phyloP scores from a whole-genome alignment of 352 stramenopile genomes.

The Globisporangium camurandrum region DNA sequence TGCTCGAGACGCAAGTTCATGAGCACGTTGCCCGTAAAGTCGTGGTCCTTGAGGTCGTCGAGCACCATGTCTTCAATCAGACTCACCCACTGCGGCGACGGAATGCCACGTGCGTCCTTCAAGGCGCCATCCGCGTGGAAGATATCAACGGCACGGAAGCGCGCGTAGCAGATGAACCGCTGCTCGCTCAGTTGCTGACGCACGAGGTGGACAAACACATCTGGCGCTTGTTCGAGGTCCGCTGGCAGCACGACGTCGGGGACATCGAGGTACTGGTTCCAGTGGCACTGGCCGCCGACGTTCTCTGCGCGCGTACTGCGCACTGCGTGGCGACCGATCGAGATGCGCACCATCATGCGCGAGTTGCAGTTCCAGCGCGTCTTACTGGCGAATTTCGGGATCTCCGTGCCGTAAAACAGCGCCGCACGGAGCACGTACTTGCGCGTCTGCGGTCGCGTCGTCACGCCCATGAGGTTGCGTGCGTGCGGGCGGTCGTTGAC shows the following conservation, averaged over 20 bases:
- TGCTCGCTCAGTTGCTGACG: slow-evolving; percentile 45
- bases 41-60: slow-evolving; percentile 70
- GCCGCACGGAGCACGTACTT: slow-evolving; percentile 55
- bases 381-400: slow-evolving; percentile 65
- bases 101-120: slow-evolving; percentile 25
- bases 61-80: slow-evolving; percentile 74
- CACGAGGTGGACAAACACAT: slow-evolving; percentile 76
- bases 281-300: slow-evolving; percentile 60
- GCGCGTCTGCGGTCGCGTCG: slow-evolving; percentile 26
- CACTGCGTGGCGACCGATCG: slow-evolving; percentile 48
- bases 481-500: slow-evolving; percentile 61
- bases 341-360: slow-evolving; percentile 70
- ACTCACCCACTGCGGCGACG: slow-evolving; percentile 55
- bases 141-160: slow-evolving; percentile 64
- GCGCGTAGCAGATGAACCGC: slow-evolving; percentile 72
- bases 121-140: slow-evolving; percentile 31
- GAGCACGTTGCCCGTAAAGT: slow-evolving; percentile 80
- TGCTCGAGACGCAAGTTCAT: slow-evolving; percentile 65
- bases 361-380: slow-evolving; percentile 62
- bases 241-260: slow-evolving; percentile 44
- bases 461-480: slow-evolving; percentile 44
- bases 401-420: slow-evolving; percentile 75
- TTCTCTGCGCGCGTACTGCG: slow-evolving; percentile 56
- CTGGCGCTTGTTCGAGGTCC: slow-evolving; percentile 67
- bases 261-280: slow-evolving; percentile 70